Evolutionary conservation across 495 filamentous ascomycete genomes (phyloP).

Genomic region (Trichoderma virens): DNA sequence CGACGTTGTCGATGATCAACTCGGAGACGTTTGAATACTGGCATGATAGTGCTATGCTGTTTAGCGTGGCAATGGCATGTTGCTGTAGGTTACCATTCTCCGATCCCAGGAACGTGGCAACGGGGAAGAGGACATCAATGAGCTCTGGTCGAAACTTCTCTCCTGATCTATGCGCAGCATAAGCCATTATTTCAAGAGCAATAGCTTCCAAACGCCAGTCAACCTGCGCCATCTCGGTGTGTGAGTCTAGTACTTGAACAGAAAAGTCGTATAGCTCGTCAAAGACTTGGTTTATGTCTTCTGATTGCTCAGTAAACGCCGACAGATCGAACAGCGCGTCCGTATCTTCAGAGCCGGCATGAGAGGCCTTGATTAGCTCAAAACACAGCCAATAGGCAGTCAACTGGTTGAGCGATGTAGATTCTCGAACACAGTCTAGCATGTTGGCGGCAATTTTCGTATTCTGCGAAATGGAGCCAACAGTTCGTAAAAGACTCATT

Average conservation of each 20-base stretch:
- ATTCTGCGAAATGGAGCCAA: slow-evolving; percentile 37
- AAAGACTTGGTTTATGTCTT: slow-evolving; percentile 47
- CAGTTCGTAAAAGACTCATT: slow-evolving; percentile 33
- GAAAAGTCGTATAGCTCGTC: slow-evolving; percentile 79
- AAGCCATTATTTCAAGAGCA: slow-evolving; percentile 64
- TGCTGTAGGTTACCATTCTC: slow-evolving; percentile 56
- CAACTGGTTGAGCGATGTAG: slow-evolving; percentile 47
- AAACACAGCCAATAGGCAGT: slow-evolving; percentile 79
- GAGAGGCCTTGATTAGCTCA: slow-evolving; percentile 54
- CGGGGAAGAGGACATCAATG: slow-evolving; percentile 84
- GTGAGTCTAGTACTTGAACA: slow-evolving; percentile 50
- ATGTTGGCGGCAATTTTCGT: slow-evolving; percentile 47
- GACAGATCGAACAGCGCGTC: slow-evolving; percentile 60
- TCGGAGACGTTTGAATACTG: slow-evolving; percentile 66
- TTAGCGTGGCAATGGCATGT: slow-evolving; percentile 79
- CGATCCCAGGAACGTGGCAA: slow-evolving; percentile 79
- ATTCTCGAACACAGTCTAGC: slow-evolving; percentile 49
- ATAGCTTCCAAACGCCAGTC: slow-evolving; percentile 70
- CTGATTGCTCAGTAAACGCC: slow-evolving; percentile 24
- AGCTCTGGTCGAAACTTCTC: slow-evolving; percentile 73
- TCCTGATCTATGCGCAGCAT: slow-evolving; percentile 59
- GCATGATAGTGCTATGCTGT: slow-evolving; percentile 67
- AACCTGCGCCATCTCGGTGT: slow-evolving; percentile 38
- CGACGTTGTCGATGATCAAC: slow-evolving; percentile 83
- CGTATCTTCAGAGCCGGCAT: slow-evolving; percentile 40